Evolutionary conservation across 352 stramenopile genomes (phyloP), one percentile per base, ranked within the genome.

Genomic region (Pythium aristosporum): DNA sequence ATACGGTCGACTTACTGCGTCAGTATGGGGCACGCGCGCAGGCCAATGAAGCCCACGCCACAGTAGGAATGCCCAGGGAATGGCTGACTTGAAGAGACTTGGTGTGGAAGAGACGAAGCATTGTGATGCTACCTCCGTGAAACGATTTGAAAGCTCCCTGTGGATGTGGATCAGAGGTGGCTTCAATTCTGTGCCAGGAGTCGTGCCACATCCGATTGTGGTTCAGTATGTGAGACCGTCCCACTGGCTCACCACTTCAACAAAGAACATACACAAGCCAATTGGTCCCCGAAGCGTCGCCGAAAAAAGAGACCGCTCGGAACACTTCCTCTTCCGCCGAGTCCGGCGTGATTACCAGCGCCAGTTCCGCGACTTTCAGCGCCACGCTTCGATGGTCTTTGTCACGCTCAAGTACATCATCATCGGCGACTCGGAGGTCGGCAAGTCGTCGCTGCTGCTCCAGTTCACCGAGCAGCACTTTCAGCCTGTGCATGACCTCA

Each of bases 401-500:
- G 84, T 94, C 60, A 92, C 86, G 69, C 82, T 94, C 75, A 94
- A 94, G 74, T 93, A 93, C 69, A 94, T 94, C 50, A 93, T 94
- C 79, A 94, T 94, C 47, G 86, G 86, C 43, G 84, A 94, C 76
- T 93, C 86, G 23, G 86, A 92, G 65, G 90, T 97, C 39, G 90
- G 88, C 63, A 97, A 97, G 76, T 95, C 81, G 60, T 95, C 85
- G 56, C 77, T 97, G 46, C 71, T 97, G 49, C 72, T 96, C 57
- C 90, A 96, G 73, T 97, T 96, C 79, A 96, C 86, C 16, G 89
- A 97, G 69, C 79, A 96, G 63, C 87, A 92, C 57, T 97, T 96
- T 74, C 84, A 92, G 66, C 80, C 85, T 34, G 88, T 92, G 49
- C 90, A 97, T 71, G 87, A 96, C 70, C 77, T 96, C 59, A 97